Base-by-base conservation (phyloP, 2,329 filamentous ascomycete genomes). In the Periconia macrospinosa region DNA sequence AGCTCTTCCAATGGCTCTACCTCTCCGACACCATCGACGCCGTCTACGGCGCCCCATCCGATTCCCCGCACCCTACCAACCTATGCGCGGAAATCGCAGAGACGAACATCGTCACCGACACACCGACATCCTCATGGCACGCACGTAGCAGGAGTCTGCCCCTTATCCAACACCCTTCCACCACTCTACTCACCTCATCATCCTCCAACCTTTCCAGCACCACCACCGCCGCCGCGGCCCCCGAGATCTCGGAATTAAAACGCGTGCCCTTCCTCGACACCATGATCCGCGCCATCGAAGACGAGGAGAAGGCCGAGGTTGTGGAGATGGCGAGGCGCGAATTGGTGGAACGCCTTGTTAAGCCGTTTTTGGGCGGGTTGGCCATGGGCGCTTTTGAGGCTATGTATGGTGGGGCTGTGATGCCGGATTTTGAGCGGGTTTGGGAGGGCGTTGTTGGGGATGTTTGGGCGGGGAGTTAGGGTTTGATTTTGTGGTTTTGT, bases 1-100 rank as follows among this genome's bases (percentile, higher is more conserved):
- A 97, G 73, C 83, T 97, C n/a, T 89, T 96, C 66, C 91, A 97
- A 78, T 99, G 94, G 94, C 84, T 97, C 3, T 99, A 96, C 73
- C 87, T 99, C 51, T 96, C 92, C 1, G 94, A 99, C 74, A 97
- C 93, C 14, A 92, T 97, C 59, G 94, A 99, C 66, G 92, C 94
- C 1, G 90, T 99, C 33, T 96, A 99, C 74, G 23, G 23, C 23
- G 86, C 90, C 13, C 87, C 91, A 0, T 76, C 85, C 14, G 14
- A 51, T 43, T 78, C 80, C 48, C 88, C 87, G 76, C 82, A 86
- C 55, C 83, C 91, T 1, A 78, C 89, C 2, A 91, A 91, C 2
- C 82, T 97, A 6, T 88, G 90, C 0, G 94, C 97, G 63, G 90
- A 94, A 65, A 80, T 96, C 9, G 88, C 90, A 0, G 90, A 95